These are phyloP conservation scores for Smallanthus sonchifolius DNA, from an alignment of 129 eudicot species.

Conservation along the genomic window DNA sequence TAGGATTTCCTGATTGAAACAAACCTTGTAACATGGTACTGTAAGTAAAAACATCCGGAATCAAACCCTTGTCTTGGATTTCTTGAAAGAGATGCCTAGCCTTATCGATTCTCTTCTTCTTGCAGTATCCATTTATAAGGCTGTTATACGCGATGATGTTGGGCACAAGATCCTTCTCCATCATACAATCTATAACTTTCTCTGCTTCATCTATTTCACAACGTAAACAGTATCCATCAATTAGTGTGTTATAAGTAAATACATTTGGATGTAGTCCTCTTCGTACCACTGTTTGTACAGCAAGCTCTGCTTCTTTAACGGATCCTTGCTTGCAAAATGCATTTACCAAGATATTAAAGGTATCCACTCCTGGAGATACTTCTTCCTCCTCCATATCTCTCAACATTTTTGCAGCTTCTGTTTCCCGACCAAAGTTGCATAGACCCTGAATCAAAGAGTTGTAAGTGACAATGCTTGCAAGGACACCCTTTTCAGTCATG, in stretches of 20 bases:
- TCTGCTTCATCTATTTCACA: neutral
- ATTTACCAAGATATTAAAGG: neutral
- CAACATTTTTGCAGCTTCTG: neutral
- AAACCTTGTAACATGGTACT: slow-evolving; percentile 18
- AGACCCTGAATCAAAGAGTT: slow-evolving; percentile 27
- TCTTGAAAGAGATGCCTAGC: slow-evolving; percentile 27
- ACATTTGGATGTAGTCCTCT: neutral
- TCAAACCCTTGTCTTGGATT: slow-evolving; percentile 21
- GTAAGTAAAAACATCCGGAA: slow-evolving; percentile 10
- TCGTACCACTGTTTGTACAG: neutral
- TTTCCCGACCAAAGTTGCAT: neutral
- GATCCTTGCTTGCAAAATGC: slow-evolving; percentile 19
- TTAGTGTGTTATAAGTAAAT: neutral
- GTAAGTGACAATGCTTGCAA: slow-evolving; percentile 30
- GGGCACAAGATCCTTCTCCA: slow-evolving; percentile 28
- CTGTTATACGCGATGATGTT: neutral
- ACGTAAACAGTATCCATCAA: neutral
- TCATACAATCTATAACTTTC: slow-evolving; percentile 63
- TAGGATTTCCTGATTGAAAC: slow-evolving; percentile 2
- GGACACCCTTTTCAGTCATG: slow-evolving; percentile 17
- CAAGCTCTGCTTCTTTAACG: neutral
- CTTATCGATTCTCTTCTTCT: slow-evolving; percentile 14
- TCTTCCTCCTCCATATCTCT: neutral
- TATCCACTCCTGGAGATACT: neutral
- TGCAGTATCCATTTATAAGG: slow-evolving; percentile 19